Evolutionary conservation across 768 basidiomycete genomes (phyloP).

Genomic region (Lentinula sp.): DNA sequence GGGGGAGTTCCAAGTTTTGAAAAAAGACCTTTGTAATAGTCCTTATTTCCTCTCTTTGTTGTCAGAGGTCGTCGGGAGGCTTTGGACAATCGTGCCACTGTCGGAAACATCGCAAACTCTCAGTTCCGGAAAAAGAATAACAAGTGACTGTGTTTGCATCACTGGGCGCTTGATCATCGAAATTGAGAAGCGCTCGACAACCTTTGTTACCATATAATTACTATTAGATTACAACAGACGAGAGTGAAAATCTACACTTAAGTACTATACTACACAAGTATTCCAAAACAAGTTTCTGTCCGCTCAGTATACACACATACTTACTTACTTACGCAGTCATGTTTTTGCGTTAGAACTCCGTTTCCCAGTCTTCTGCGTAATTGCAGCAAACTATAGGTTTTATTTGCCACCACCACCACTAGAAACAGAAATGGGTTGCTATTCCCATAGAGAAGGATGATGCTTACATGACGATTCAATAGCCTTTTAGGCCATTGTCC

Average conservation of each 20-base stretch:
- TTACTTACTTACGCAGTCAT: neutral
- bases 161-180: too few species aligned
- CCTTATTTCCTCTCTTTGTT: constrained; percentile 87
- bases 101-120: constrained; percentile 52
- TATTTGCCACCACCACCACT: constrained; percentile 88
- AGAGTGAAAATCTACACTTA: too few species aligned
- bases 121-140: neutral
- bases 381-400: constrained; percentile 61
- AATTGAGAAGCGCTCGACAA: too few species aligned
- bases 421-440: neutral
- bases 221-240: too few species aligned
- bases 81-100: constrained; percentile 66
- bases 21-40: constrained; percentile 84
- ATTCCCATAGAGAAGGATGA: neutral
- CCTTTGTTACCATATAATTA: too few species aligned
- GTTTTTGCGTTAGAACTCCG: constrained; percentile 16
- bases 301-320: neutral
- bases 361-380: constrained; percentile 51
- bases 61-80: constrained; percentile 81
- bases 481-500: constrained; percentile 65
- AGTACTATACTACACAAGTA: too few species aligned
- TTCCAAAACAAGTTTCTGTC: too few species aligned
- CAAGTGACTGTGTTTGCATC: too few species aligned
- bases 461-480: constrained; percentile 63
- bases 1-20: neutral